Conservation (phyloP, 2,329 filamentous ascomycete species). For the Epichloe bromicola region DNA sequence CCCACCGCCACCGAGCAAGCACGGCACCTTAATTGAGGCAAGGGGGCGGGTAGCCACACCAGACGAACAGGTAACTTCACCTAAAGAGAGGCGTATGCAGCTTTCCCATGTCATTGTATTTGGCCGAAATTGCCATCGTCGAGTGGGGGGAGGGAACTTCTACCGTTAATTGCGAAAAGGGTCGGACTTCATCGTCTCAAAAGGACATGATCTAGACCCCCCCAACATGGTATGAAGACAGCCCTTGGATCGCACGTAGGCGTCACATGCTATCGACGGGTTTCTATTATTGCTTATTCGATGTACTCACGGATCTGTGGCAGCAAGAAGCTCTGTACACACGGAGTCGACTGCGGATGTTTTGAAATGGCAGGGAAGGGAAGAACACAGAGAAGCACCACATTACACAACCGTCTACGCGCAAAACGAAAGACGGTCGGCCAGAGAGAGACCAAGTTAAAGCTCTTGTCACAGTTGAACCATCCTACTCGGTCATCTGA, state of each 20-base stretch:
- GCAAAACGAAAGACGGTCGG: background rate
- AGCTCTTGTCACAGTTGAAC: no score
- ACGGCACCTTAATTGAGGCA: background rate
- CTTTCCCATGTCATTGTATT: background rate
- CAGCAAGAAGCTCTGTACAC: background rate
- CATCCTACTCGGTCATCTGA: no score
- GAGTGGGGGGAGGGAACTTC: background rate
- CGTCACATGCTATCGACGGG: background rate
- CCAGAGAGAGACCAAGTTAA: no score
- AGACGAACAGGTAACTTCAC: background rate
- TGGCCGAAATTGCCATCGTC: background rate
- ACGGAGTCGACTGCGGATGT: background rate
- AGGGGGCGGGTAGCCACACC: slow-evolving; percentile 1
- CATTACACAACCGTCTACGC: background rate
- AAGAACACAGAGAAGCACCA: background rate
- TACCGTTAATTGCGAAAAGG: no score
- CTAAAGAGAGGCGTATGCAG: background rate
- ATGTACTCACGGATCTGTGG: background rate
- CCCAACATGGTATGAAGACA: no score
- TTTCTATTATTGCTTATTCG: background rate
- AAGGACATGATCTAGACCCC: no score
- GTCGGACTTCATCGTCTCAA: no score
- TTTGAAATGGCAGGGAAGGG: background rate
- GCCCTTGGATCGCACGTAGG: background rate
- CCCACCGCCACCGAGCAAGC: background rate